These are phyloP conservation scores for Rhizoclosmatium sp. DNA, from an alignment of 192 early-diverging fungal species.

Conservation along the genomic window DNA sequence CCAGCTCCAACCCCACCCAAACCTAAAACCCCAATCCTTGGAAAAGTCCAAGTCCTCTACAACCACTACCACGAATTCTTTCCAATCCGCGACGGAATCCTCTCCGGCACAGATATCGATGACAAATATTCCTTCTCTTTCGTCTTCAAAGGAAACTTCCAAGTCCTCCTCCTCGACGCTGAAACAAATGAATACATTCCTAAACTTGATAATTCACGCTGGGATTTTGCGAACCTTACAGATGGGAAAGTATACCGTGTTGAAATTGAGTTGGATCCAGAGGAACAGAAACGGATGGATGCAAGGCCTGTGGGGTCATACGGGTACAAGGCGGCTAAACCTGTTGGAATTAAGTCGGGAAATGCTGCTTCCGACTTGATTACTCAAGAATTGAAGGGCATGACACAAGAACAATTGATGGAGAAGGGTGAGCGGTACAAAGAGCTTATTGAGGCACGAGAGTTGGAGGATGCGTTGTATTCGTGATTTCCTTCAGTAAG, in stretches of 20 bases:
- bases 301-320: neutral
- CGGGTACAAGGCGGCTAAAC: conserved; percentile 14
- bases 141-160: conserved; percentile 28
- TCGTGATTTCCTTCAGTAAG: neutral
- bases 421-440: conserved; percentile 20
- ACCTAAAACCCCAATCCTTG: neutral
- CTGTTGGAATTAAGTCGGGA: neutral
- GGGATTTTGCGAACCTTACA: neutral
- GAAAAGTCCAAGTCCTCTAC: conserved; percentile 19
- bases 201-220: neutral
- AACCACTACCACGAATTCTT: conserved; percentile 37
- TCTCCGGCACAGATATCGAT: conserved; percentile 10
- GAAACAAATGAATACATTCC: neutral
- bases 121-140: conserved; percentile 40
- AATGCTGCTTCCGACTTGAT: conserved; percentile 20
- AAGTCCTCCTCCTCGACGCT: conserved; percentile 2
- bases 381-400: conserved; percentile 31
- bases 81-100: conserved; percentile 21
- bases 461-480: conserved; percentile 12
- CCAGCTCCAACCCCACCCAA: neutral
- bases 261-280: conserved; percentile 30
- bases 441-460: conserved; percentile 29
- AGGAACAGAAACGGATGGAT: conserved; percentile 21
- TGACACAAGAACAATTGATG: conserved; percentile 20
- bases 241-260: conserved; percentile 18